These are phyloP conservation scores for Talaromyces sp. DNA, from an alignment of 2,329 filamentous ascomycete genomes.

Conservation along the genomic window DNA sequence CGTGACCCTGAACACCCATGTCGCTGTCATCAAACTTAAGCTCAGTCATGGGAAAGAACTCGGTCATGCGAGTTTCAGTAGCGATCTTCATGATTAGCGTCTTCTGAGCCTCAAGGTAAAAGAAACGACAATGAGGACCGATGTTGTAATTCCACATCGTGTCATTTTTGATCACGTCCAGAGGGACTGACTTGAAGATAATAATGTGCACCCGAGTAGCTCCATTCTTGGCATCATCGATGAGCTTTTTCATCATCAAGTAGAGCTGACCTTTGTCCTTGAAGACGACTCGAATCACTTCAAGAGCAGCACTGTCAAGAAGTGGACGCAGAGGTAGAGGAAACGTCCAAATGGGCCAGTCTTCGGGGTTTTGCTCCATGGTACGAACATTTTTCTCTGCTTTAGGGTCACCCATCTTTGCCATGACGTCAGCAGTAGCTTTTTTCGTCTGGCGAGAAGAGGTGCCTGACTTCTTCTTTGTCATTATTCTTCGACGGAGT, in stretches of 20 bases:
- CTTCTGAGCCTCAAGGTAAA: slow-evolving; percentile 12
- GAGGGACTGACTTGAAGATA: slow-evolving; percentile 1
- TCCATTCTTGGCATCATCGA: not conserved
- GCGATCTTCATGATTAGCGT: slow-evolving; percentile 2
- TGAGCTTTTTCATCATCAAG: not conserved
- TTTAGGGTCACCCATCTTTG: not conserved
- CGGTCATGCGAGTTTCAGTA: slow-evolving; percentile 11
- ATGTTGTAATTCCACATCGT: not conserved
- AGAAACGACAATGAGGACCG: slow-evolving; percentile 13
- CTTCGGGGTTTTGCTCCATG: not conserved
- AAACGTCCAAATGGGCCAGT: not conserved
- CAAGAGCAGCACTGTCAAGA: not conserved
- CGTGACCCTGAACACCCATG: slow-evolving; percentile 12
- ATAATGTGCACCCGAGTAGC: not conserved
- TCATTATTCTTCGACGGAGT: not conserved
- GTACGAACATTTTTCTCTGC: not conserved
- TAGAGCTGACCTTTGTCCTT: not conserved
- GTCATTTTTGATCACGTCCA: not conserved
- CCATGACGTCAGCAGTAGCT: not conserved
- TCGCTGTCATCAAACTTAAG: slow-evolving; percentile 8
- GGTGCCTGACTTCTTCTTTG: not conserved
- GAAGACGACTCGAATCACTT: not conserved
- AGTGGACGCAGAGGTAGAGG: slow-evolving; percentile 8
- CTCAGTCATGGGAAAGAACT: not conserved
- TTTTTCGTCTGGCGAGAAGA: not conserved